phyloP scores from a whole-genome alignment of 768 basidiomycete species.

The Pisolithus tinctorius region DNA sequence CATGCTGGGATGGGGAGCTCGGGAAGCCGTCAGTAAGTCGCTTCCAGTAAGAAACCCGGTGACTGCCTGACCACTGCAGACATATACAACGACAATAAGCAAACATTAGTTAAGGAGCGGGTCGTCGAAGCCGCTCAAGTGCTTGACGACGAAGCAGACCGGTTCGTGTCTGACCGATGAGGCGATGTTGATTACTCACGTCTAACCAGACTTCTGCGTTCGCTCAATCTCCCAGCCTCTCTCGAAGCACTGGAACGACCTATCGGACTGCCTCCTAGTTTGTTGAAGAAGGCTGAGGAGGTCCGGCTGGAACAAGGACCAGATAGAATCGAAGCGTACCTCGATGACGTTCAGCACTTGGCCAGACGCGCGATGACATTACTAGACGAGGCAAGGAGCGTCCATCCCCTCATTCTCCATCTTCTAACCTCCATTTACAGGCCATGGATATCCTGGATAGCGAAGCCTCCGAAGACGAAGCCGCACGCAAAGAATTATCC shows the following conservation, averaged over 20 bases:
- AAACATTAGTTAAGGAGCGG: conserved; percentile 61
- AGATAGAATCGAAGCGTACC: conserved; percentile 56
- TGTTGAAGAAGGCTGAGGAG: conserved; percentile 81
- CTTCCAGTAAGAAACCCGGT: neutral
- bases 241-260: conserved; percentile 85
- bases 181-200: conserved; percentile 3
- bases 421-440: conserved; percentile 33
- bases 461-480: conserved; percentile 83
- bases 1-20: conserved; percentile 80
- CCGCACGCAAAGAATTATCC: conserved; percentile 44
- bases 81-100: conserved; percentile 81
- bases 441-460: conserved; percentile 86
- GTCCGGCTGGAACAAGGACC: conserved; percentile 75
- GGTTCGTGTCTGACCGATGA: conserved; percentile 36
- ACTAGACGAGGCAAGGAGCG: conserved; percentile 62
- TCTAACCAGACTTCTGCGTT: conserved; percentile 50
- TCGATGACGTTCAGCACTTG: conserved; percentile 68
- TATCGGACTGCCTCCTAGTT: conserved; percentile 81
- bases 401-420: neutral
- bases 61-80: conserved; percentile 34
- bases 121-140: conserved; percentile 55
- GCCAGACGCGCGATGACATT: conserved; percentile 53
- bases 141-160: conserved; percentile 52
- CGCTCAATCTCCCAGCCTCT: conserved; percentile 74
- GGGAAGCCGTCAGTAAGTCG: conserved; percentile 75